These are phyloP conservation scores for Dendrobium chrysotoxum DNA, from an alignment of 106 monocot genomes.

Conservation along the genomic window DNA sequence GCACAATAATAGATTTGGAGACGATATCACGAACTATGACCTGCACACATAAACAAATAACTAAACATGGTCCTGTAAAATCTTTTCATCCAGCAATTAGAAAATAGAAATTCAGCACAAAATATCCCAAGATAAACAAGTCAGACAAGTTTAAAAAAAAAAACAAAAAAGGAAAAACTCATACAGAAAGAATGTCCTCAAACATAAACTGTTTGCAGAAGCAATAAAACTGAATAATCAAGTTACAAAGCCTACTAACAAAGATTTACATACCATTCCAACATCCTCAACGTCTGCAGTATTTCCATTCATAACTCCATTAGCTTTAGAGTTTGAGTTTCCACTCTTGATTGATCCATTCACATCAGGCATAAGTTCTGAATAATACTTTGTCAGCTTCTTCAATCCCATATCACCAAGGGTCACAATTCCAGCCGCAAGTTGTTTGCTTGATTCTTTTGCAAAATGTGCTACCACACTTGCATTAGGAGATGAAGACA, in stretches of 20 bases:
- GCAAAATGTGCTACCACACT: slow-evolving; percentile 78
- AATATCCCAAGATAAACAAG: background rate
- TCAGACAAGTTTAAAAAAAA: background rate
- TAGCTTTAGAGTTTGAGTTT: slow-evolving; percentile 32
- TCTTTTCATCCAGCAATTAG: background rate
- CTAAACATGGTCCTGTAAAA: slow-evolving; percentile 1
- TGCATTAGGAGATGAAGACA: slow-evolving; percentile 43
- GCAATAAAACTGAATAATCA: background rate
- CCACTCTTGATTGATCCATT: slow-evolving; percentile 36
- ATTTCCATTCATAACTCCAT: slow-evolving; percentile 25
- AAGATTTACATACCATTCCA: slow-evolving; percentile 59
- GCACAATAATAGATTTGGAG: slow-evolving; percentile 73
- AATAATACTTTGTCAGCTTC: slow-evolving; percentile 78
- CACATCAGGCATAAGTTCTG: slow-evolving; percentile 48
- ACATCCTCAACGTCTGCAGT: slow-evolving; percentile 42
- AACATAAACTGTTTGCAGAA: background rate
- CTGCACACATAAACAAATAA: slow-evolving; percentile 21
- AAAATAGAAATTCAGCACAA: background rate
- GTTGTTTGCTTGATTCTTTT: slow-evolving; percentile 89
- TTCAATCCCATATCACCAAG: slow-evolving; percentile 92
- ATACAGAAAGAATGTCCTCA: background rate
- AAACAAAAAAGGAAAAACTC: background rate
- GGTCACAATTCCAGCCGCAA: slow-evolving; percentile 79
- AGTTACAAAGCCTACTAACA: background rate
- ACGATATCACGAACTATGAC: slow-evolving; percentile 90